phyloP scores from a whole-genome alignment of 495 filamentous ascomycete species.

The Daldinia grandis region DNA sequence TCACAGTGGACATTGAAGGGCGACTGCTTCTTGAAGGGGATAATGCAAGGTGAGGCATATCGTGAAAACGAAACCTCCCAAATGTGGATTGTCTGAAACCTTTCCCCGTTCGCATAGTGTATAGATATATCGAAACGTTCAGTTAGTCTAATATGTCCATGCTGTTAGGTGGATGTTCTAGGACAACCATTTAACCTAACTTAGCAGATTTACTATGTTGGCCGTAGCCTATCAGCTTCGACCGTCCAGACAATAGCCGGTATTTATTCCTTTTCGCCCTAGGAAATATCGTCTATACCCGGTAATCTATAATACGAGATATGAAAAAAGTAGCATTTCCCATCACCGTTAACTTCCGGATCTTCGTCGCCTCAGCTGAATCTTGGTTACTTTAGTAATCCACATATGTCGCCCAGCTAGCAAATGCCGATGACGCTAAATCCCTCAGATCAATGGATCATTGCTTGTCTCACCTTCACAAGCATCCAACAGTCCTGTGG shows the following conservation, averaged over 20 bases:
- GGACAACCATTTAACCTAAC: background rate
- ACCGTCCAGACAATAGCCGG: background rate
- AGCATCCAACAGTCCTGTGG: conserved; percentile 7
- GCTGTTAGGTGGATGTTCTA: background rate
- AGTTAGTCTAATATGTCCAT: background rate
- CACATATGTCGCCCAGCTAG: background rate
- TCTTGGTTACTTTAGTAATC: conserved; percentile 17
- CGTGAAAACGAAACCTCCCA: conserved; percentile 20
- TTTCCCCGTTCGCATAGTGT: background rate
- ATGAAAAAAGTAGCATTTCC: background rate
- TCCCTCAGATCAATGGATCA: conserved; percentile 14
- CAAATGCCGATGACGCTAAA: conserved; percentile 11
- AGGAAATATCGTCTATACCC: background rate
- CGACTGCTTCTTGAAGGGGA: conserved; percentile 37
- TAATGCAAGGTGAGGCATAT: conserved; percentile 38
- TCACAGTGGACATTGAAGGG: conserved; percentile 34
- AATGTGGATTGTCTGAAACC: conserved; percentile 32
- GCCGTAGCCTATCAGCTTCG: background rate
- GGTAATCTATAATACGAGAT: background rate
- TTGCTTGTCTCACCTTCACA: conserved; percentile 23
- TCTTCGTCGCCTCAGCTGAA: conserved; percentile 20
- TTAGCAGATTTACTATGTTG: background rate
- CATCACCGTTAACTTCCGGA: conserved; percentile 26
- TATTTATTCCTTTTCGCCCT: background rate
- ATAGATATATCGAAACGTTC: background rate